A percentile compares a stretch with the other conserved stretches of the same genome.
Conservation (phyloP, 768 basidiomycete genomes). For the Russula virescens region DNA sequence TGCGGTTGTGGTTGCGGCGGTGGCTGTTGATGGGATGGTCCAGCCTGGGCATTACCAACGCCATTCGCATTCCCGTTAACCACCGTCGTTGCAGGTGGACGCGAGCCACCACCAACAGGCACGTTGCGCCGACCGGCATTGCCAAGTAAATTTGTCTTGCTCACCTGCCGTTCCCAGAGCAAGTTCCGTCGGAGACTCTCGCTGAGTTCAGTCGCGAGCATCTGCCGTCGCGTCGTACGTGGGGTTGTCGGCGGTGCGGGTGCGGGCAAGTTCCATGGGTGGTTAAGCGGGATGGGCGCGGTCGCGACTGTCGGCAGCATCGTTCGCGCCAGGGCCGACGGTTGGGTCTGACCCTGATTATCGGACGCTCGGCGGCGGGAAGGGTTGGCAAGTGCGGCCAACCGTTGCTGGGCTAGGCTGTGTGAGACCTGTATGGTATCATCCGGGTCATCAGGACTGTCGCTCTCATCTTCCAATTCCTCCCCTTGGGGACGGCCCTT, state of each 20-base stretch:
- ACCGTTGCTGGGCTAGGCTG: conserved; percentile 63
- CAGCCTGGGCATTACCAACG: conserved; percentile 9
- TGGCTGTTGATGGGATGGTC: conserved; percentile 34
- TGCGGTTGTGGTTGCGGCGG: not conserved
- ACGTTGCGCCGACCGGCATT: conserved; percentile 30
- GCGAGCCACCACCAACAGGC: conserved; percentile 25
- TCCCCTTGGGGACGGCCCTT: conserved; percentile 58
- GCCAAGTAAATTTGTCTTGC: conserved; percentile 43
- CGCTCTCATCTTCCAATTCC: conserved; percentile 61
- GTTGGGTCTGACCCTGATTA: conserved; percentile 20
- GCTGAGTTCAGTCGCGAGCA: conserved; percentile 80
- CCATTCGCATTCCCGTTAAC: conserved; percentile 14
- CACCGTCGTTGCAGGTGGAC: conserved; percentile 34
- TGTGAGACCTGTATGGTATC: conserved; percentile 52
- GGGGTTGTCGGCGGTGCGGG: conserved; percentile 68
- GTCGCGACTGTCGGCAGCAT: conserved; percentile 36
- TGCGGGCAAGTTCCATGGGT: conserved; percentile 70
- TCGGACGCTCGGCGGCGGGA: conserved; percentile 38
- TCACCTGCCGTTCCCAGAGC: conserved; percentile 73
- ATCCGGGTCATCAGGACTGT: conserved; percentile 48
- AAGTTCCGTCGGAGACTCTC: conserved; percentile 78
- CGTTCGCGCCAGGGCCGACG: conserved; percentile 20
- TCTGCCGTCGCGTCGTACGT: conserved; percentile 75
- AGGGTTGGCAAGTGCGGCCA: conserved; percentile 48
- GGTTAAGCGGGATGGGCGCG: conserved; percentile 52